Evolutionary conservation across 495 filamentous ascomycete genomes (phyloP).

Genomic region (Apiosordaria backusii): DNA sequence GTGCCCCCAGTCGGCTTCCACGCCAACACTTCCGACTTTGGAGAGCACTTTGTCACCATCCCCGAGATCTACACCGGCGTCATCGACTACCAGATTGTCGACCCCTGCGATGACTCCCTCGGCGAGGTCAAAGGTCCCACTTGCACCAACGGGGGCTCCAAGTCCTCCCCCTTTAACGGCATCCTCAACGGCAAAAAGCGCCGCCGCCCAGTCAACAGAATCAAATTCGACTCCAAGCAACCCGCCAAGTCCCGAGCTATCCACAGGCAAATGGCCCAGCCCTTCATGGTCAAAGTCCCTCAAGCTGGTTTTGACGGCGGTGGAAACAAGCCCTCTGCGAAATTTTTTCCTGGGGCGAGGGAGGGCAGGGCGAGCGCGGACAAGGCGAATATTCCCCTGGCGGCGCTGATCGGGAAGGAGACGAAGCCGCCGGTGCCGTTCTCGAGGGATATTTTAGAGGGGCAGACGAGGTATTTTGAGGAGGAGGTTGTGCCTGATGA

Average conservation of each 20-base stretch:
- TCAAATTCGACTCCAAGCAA: conserved; percentile 30
- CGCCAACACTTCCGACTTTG: conserved; percentile 36
- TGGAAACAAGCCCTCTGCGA: neutral
- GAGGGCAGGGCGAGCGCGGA: conserved; percentile 14
- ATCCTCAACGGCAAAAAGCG: neutral
- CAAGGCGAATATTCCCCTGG: conserved; percentile 25
- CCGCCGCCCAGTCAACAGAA: neutral
- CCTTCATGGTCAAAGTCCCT: conserved; percentile 35
- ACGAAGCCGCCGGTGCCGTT: conserved; percentile 12
- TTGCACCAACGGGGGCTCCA: conserved; percentile 18
- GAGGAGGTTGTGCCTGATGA: neutral
- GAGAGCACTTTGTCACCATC: conserved; percentile 47
- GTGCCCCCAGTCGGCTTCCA: conserved; percentile 28
- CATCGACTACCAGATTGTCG: conserved; percentile 65
- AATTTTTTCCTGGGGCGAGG: conserved; percentile 8
- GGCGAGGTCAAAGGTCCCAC: conserved; percentile 25
- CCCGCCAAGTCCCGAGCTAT: conserved; percentile 28
- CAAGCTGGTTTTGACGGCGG: conserved; percentile 21
- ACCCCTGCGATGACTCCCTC: conserved; percentile 33
- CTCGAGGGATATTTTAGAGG: neutral
- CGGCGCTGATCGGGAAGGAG: conserved; percentile 18
- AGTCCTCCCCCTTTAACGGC: neutral
- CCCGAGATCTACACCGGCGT: conserved; percentile 76
- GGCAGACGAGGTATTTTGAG: conserved; percentile 6
- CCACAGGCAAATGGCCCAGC: conserved; percentile 34